These are phyloP conservation scores for Westerdykella aurantiaca DNA, from an alignment of 2,329 filamentous ascomycete species.

Conservation along the genomic window DNA sequence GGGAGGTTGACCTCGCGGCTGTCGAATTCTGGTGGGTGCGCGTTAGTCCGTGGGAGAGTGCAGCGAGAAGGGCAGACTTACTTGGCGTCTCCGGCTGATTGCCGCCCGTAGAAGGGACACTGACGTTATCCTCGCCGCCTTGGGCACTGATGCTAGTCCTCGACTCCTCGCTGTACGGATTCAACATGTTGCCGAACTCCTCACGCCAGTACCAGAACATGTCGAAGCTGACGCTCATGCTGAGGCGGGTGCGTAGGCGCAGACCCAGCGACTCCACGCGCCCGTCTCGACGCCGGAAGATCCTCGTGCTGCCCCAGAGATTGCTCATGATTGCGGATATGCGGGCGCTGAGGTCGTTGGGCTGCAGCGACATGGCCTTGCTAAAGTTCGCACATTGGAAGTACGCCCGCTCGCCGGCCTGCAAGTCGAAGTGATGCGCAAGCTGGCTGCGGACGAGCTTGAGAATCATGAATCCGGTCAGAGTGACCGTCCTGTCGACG, in stretches of 20 bases:
- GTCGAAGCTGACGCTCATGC: constrained; percentile 36
- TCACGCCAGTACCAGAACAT: constrained; percentile 39
- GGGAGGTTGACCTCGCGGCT: neutral
- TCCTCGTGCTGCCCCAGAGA: constrained; percentile 30
- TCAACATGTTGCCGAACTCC: constrained; percentile 34
- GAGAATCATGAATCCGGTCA: constrained; percentile 35
- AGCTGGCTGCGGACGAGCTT: constrained; percentile 26
- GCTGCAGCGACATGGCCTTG: constrained; percentile 30
- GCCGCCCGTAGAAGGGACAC: constrained; percentile 13
- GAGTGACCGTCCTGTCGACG: constrained; percentile 29
- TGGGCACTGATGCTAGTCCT: constrained; percentile 6
- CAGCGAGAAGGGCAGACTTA: constrained; percentile 10
- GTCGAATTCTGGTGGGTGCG: neutral
- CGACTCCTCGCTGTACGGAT: constrained; percentile 31
- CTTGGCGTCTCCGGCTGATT: constrained; percentile 25
- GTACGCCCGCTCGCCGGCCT: constrained; percentile 31
- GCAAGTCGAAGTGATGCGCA: constrained; percentile 27
- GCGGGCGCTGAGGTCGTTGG: constrained; percentile 26
- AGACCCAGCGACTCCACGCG: constrained; percentile 28
- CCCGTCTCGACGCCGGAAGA: constrained; percentile 30
- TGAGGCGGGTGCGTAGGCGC: constrained; percentile 28
- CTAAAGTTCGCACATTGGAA: constrained; percentile 27
- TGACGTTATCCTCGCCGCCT: neutral
- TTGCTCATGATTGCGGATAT: constrained; percentile 30
- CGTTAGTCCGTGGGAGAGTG: neutral